Conservation (phyloP, 306 rosid genomes). For the Sicyos baderoa region DNA sequence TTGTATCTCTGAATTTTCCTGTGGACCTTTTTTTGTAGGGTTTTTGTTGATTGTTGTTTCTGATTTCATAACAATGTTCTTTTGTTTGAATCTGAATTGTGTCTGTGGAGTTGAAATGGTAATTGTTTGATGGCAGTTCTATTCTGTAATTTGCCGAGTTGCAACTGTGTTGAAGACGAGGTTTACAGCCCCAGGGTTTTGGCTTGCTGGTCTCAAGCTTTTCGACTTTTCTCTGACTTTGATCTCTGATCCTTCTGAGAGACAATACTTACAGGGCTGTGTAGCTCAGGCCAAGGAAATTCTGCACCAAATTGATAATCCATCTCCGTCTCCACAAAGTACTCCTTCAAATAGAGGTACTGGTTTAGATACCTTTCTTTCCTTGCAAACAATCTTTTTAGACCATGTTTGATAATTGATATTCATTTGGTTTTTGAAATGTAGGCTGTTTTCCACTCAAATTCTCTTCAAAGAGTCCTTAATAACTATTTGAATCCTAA, state of each 20-base stretch:
- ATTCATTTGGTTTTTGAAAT: too few relatives aligned
- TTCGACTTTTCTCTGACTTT: slow-evolving; percentile 42
- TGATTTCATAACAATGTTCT: not conserved
- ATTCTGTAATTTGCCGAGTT: slow-evolving; percentile 57
- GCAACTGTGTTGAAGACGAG: slow-evolving; percentile 77
- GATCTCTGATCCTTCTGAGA: slow-evolving; percentile 53
- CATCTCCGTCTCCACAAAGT: slow-evolving; percentile 31
- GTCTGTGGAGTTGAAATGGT: not conserved
- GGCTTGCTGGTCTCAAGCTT: slow-evolving; percentile 70
- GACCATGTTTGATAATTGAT: too few relatives aligned
- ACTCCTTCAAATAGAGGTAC: slow-evolving; percentile 44
- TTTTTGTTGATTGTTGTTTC: too few relatives aligned
- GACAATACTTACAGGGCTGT: slow-evolving; percentile 43
- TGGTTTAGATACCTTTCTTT: not conserved
- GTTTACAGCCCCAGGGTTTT: slow-evolving; percentile 75
- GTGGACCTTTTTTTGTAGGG: too few relatives aligned
- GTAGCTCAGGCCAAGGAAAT: slow-evolving; percentile 59
- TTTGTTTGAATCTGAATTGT: not conserved
- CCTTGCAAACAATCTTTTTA: not conserved
- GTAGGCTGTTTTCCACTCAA: too few relatives aligned
- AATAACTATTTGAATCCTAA: too few relatives aligned
- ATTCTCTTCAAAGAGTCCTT: too few relatives aligned
- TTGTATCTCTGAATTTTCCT: too few relatives aligned
- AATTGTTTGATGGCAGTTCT: slow-evolving; percentile 32
- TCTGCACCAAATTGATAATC: slow-evolving; percentile 46